Conservation (phyloP, 2,329 filamentous ascomycete genomes). For the Byssochlamys sp. region DNA sequence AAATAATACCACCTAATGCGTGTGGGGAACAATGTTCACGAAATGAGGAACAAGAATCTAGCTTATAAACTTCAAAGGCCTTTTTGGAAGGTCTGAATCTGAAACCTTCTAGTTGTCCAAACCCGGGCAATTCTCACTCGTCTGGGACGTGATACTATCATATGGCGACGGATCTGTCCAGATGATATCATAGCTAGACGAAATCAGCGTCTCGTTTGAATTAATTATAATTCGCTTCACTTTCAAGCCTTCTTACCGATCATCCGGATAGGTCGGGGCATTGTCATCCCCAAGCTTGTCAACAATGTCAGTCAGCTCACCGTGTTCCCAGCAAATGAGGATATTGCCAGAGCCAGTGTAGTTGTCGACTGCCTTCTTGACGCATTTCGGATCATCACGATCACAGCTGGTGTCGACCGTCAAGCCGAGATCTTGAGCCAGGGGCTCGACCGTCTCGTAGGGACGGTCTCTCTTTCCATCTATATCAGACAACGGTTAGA, state of each 20-base stretch:
- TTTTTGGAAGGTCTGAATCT: too few species aligned
- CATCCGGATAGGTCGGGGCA: constrained; percentile 43
- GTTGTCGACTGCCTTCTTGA: constrained; percentile 40
- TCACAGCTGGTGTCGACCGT: constrained; percentile 48
- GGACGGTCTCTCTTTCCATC: constrained; percentile 47
- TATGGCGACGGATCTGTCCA: constrained; percentile 50
- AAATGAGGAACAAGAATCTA: too few species aligned
- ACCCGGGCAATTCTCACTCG: constrained; percentile 47
- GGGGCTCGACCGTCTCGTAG: constrained; percentile 47
- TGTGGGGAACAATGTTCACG: too few species aligned
- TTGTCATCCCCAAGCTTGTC: constrained; percentile 43
- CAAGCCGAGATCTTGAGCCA: constrained; percentile 48
- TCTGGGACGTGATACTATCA: constrained; percentile 34
- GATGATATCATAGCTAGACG: constrained; percentile 43
- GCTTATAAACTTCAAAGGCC: too few species aligned
- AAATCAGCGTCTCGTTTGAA: background rate
- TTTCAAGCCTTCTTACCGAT: constrained; percentile 24
- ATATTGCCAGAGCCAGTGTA: constrained; percentile 48
- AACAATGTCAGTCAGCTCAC: constrained; percentile 43
- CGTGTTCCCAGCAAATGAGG: constrained; percentile 55
- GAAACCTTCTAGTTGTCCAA: constrained; percentile 31
- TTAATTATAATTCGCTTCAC: background rate
- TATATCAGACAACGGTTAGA: constrained; percentile 11
- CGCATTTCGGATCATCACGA: constrained; percentile 47
- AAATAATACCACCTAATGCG: too few species aligned